A percentile compares a stretch with the other conserved stretches of the same genome.
These are phyloP conservation scores for Hirsutella rhossiliensis DNA, from an alignment of 2,329 filamentous ascomycete genomes.

Conservation along the genomic window DNA sequence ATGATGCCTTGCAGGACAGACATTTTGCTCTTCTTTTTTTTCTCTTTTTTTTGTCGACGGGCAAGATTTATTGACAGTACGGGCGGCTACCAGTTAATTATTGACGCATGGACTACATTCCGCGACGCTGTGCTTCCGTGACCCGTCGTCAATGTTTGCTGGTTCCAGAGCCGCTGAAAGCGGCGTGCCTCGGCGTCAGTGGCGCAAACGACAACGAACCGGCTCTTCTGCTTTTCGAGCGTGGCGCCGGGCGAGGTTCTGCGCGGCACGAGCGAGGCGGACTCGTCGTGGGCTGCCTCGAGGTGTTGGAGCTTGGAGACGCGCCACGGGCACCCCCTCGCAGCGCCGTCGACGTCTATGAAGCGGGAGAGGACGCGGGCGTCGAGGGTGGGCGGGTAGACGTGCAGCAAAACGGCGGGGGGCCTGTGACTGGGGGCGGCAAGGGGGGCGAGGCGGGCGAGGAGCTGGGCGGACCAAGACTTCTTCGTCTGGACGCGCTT, in stretches of 20 bases:
- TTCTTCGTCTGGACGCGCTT: slow-evolving; percentile 10
- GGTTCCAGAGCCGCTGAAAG: slow-evolving; percentile 30
- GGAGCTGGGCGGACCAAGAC: slow-evolving; percentile 14
- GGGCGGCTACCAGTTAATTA: slow-evolving; percentile 19
- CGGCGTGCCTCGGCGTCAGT: slow-evolving; percentile 21
- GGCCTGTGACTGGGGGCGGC: slow-evolving; percentile 13
- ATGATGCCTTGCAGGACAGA: not conserved
- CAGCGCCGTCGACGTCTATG: slow-evolving; percentile 28
- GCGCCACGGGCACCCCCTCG: slow-evolving; percentile 17
- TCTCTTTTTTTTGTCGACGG: not conserved
- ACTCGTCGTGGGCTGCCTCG: slow-evolving; percentile 3
- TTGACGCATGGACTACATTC: slow-evolving; percentile 16
- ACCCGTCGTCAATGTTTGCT: slow-evolving; percentile 14
- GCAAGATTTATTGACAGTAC: slow-evolving; percentile 1
- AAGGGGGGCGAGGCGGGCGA: slow-evolving; percentile 9
- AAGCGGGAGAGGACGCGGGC: slow-evolving; percentile 20
- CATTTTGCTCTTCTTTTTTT: not conserved
- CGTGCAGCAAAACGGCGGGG: slow-evolving; percentile 16
- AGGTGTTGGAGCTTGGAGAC: slow-evolving; percentile 9
- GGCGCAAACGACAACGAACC: slow-evolving; percentile 21
- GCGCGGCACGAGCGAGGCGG: not conserved
- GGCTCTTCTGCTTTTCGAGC: slow-evolving; percentile 8
- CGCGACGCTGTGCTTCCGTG: slow-evolving; percentile 3
- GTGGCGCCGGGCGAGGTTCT: slow-evolving; percentile 5
- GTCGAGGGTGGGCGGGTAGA: slow-evolving; percentile 17